phyloP scores from a whole-genome alignment of 1,139 yeast species.

The Protomyces gravidus region DNA sequence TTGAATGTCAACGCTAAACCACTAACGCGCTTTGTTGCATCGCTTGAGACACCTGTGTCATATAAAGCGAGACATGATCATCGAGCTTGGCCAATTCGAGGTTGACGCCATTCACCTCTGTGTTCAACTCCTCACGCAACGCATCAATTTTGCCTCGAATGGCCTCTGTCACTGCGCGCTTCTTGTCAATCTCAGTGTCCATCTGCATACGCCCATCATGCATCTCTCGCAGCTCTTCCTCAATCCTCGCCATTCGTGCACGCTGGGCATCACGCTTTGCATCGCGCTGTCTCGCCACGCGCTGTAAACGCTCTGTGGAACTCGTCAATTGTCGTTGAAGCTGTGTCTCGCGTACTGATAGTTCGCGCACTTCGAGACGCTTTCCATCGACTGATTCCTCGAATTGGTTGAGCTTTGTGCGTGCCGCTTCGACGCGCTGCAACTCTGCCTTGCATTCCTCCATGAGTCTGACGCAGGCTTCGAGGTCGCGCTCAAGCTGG shows the following conservation, averaged over 20 bases:
- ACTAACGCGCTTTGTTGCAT: conserved; percentile 34
- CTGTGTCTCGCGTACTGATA: conserved; percentile 45
- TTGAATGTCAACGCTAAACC: conserved; percentile 9
- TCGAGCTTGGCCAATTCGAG: conserved; percentile 54
- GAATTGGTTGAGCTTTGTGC: conserved; percentile 44
- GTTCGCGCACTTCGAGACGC: conserved; percentile 48
- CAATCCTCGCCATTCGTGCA: conserved; percentile 47
- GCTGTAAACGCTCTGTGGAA: conserved; percentile 52
- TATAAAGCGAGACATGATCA: conserved; percentile 50
- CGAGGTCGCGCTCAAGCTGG: conserved; percentile 54
- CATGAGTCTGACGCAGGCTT: conserved; percentile 45
- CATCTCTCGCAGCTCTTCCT: conserved; percentile 49
- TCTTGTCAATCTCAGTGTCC: conserved; percentile 52
- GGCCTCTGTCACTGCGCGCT: conserved; percentile 48
- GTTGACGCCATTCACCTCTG: conserved; percentile 54
- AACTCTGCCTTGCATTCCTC: conserved; percentile 58
- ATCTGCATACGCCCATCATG: conserved; percentile 51
- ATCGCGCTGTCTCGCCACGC: conserved; percentile 50
- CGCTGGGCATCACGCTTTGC: conserved; percentile 49
- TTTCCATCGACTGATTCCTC: conserved; percentile 51
- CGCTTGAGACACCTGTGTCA: conserved; percentile 49
- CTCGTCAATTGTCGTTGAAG: conserved; percentile 51
- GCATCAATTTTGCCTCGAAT: conserved; percentile 47
- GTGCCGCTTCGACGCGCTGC: conserved; percentile 48
- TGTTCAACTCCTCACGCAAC: conserved; percentile 48